Conservation (phyloP, 305 asterid species). For the Striga hermonthica region DNA sequence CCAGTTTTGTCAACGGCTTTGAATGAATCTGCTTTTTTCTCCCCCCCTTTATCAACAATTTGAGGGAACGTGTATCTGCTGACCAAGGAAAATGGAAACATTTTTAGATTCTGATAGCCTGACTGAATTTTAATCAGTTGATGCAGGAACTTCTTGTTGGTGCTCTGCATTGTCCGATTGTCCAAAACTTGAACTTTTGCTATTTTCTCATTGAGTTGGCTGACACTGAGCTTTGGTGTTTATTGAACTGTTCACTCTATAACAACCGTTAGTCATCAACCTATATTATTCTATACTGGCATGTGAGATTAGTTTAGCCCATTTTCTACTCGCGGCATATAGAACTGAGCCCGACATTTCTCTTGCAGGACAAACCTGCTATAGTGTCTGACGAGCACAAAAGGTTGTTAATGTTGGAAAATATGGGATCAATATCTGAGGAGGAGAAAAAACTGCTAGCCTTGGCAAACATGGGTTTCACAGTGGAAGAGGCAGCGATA, state of each 20-base stretch:
- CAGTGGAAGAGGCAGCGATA: conserved; percentile 55
- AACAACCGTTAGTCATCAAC: too few relatives aligned
- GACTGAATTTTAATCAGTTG: conserved; percentile 2
- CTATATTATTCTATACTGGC: too few relatives aligned
- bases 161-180: conserved; percentile 5
- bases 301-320: too few relatives aligned
- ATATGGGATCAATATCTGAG: conserved; percentile 45
- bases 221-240: too few relatives aligned
- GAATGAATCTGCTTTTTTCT: conserved; percentile 2
- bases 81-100: neutral
- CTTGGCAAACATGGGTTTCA: conserved; percentile 74
- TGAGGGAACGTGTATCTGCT: conserved; percentile 3
- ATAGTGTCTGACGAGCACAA: conserved; percentile 51
- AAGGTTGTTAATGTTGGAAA: conserved; percentile 39
- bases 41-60: conserved; percentile 1
- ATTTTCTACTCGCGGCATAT: too few relatives aligned
- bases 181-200: conserved; percentile 12
- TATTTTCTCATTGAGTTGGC: conserved; percentile 2
- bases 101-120: conserved; percentile 10
- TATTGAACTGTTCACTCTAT: too few relatives aligned
- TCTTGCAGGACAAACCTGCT: conserved; percentile 44
- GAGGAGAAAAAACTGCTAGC: conserved; percentile 43
- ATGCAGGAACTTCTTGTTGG: conserved; percentile 10
- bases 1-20: conserved; percentile 17
- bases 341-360: neutral